phyloP scores from a whole-genome alignment of 768 basidiomycete genomes.

The Hygrocybe punicea region DNA sequence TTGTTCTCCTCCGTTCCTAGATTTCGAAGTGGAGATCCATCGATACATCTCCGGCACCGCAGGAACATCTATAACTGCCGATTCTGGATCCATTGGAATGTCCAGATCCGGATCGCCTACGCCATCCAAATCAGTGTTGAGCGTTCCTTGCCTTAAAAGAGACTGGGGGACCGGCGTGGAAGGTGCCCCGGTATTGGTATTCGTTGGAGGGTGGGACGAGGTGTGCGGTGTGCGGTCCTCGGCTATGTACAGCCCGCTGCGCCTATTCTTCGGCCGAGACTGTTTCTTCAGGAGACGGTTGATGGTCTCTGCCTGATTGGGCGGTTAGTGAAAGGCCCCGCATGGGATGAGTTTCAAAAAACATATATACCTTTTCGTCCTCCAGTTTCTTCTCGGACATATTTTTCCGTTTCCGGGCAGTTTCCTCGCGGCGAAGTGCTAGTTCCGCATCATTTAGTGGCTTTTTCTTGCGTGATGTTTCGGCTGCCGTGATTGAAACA shows the following conservation, averaged over 20 bases:
- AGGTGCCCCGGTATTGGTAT: constrained; percentile 19
- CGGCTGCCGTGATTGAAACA: background rate
- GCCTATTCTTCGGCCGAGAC: constrained; percentile 61
- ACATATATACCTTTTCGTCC: constrained; percentile 66
- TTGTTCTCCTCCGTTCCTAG: background rate
- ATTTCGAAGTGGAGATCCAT: constrained; percentile 59
- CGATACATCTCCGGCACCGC: constrained; percentile 60
- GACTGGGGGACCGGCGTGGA: constrained; percentile 24
- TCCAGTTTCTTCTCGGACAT: constrained; percentile 79
- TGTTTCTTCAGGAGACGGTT: constrained; percentile 87
- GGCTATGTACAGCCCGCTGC: constrained; percentile 46
- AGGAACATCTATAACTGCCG: constrained; percentile 36
- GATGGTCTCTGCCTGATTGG: constrained; percentile 72
- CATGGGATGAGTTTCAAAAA: background rate
- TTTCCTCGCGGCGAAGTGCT: constrained; percentile 73
- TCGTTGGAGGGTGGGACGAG: constrained; percentile 24
- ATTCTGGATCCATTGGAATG: constrained; percentile 41
- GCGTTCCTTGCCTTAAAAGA: constrained; percentile 9
- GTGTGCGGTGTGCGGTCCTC: constrained; percentile 42
- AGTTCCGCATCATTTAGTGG: constrained; percentile 69
- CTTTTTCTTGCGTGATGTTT: constrained; percentile 53
- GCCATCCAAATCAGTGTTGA: constrained; percentile 4
- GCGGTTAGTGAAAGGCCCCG: background rate
- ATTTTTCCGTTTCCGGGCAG: constrained; percentile 76
- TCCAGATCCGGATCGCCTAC: constrained; percentile 36